Conservation (phyloP, 345 rosid genomes). For the Ceriops decandra region DNA sequence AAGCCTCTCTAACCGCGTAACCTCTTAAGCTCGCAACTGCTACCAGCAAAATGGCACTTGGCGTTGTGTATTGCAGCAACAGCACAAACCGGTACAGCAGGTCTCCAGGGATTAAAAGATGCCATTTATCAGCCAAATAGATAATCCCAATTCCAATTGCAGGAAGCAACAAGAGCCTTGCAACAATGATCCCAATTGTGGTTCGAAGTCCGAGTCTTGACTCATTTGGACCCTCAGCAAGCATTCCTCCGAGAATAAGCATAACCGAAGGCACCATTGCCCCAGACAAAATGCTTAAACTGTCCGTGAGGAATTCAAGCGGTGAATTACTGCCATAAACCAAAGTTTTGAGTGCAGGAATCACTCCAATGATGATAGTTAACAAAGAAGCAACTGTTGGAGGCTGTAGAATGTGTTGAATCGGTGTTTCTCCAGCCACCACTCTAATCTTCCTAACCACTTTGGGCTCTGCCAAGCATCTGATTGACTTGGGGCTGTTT, state of each 20-base stretch:
- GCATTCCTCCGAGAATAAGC: slow-evolving; percentile 97
- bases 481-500: slow-evolving; percentile 63
- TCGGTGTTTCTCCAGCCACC: slow-evolving; percentile 85
- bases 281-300: slow-evolving; percentile 70
- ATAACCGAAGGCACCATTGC: slow-evolving; percentile 97
- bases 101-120: slow-evolving; percentile 54
- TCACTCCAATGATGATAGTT: slow-evolving; percentile 67
- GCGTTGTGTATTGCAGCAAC: slow-evolving; percentile 85
- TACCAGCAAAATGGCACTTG: slow-evolving; percentile 87
- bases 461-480: slow-evolving; percentile 85
- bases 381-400: slow-evolving; percentile 85
- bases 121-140: slow-evolving; percentile 49
- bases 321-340: slow-evolving; percentile 82
- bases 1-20: slow-evolving; percentile 86
- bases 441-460: slow-evolving; percentile 79
- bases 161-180: slow-evolving; percentile 88
- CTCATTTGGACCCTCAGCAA: slow-evolving; percentile 86
- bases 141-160: slow-evolving; percentile 74
- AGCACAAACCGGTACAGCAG: slow-evolving; percentile 80
- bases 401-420: slow-evolving; percentile 85
- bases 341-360: slow-evolving; percentile 64
- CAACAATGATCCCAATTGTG: slow-evolving; percentile 62
- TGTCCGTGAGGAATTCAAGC: slow-evolving; percentile 73
- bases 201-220: slow-evolving; percentile 79
- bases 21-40: slow-evolving; percentile 93